These are phyloP conservation scores for Saturnispora kantuleensis DNA, from an alignment of 805 yeast genomes.

Conservation along the genomic window DNA sequence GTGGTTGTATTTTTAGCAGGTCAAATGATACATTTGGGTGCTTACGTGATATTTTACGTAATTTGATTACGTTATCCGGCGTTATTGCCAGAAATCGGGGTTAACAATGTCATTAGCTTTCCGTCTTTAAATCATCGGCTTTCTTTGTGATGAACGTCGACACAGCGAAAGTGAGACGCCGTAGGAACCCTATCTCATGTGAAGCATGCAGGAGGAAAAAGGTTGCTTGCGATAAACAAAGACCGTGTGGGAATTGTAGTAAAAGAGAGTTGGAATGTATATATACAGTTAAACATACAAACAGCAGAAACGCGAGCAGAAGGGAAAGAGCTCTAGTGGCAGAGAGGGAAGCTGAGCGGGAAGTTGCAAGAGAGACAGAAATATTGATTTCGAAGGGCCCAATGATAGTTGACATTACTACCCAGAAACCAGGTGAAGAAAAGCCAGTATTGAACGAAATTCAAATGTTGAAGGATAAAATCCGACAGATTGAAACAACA, in stretches of 20 bases:
- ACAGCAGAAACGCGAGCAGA: background rate
- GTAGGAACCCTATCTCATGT: slow-evolving; percentile 37
- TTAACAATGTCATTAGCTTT: no score
- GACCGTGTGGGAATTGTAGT: slow-evolving; percentile 28
- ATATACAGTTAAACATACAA: slow-evolving; percentile 11
- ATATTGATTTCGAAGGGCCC: no score
- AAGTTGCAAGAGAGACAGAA: no score
- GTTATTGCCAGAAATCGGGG: no score
- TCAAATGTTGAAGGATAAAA: slow-evolving; percentile 32
- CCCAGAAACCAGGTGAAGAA: background rate
- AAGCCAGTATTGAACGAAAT: slow-evolving; percentile 19
- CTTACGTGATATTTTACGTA: no score
- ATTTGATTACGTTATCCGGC: background rate
- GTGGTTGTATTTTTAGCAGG: background rate
- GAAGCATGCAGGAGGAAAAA: slow-evolving; percentile 38
- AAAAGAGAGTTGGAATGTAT: slow-evolving; percentile 11
- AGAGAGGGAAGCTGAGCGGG: no score
- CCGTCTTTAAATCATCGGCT: no score
- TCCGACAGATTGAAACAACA: slow-evolving; percentile 37
- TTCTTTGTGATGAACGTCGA: background rate
- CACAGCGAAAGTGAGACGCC: slow-evolving; percentile 26
- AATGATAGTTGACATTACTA: background rate
- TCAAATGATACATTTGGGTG: no score
- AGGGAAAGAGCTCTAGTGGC: background rate
- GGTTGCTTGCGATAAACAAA: slow-evolving; percentile 32